phyloP scores from a whole-genome alignment of 2,329 filamentous ascomycete genomes.

The Trichothecium sympodiale region DNA sequence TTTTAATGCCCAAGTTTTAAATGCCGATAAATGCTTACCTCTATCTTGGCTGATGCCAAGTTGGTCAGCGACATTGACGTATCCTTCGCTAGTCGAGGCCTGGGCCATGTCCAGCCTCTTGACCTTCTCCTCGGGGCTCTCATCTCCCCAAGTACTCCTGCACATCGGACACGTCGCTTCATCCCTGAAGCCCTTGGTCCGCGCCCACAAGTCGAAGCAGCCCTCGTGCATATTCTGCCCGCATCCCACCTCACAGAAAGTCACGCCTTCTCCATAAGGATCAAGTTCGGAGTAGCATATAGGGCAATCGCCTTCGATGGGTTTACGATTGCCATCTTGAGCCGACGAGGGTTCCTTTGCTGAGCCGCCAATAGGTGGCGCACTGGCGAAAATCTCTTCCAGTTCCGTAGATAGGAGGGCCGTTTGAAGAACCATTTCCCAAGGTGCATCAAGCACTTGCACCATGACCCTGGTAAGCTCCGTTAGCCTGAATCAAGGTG shows the following conservation, averaged over 20 bases:
- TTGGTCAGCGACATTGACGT: constrained; percentile 50
- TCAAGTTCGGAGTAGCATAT: constrained; percentile 44
- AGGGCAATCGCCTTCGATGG: constrained; percentile 42
- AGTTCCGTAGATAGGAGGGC: constrained; percentile 49
- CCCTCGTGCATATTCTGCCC: constrained; percentile 43
- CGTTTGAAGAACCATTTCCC: constrained; percentile 48
- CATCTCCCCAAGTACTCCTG: constrained; percentile 42
- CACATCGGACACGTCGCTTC: constrained; percentile 50
- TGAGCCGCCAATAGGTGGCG: constrained; percentile 35
- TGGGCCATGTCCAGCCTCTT: constrained; percentile 24
- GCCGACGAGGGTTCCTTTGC: not conserved
- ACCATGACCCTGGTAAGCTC: constrained; percentile 33
- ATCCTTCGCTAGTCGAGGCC: constrained; percentile 35
- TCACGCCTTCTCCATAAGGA: constrained; percentile 21
- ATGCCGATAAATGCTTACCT: constrained; percentile 24
- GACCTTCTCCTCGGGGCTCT: constrained; percentile 28
- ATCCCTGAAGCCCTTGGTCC: constrained; percentile 25
- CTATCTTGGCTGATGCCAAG: constrained; percentile 44
- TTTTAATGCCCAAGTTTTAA: not conserved
- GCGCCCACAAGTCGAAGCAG: constrained; percentile 44
- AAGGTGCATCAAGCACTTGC: constrained; percentile 46
- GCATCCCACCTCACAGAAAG: constrained; percentile 41
- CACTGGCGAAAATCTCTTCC: constrained; percentile 42
- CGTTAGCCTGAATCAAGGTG: not conserved
- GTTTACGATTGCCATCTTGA: constrained; percentile 29